Base-by-base conservation (phyloP, 805 yeast species). In the Ogataea pini region DNA sequence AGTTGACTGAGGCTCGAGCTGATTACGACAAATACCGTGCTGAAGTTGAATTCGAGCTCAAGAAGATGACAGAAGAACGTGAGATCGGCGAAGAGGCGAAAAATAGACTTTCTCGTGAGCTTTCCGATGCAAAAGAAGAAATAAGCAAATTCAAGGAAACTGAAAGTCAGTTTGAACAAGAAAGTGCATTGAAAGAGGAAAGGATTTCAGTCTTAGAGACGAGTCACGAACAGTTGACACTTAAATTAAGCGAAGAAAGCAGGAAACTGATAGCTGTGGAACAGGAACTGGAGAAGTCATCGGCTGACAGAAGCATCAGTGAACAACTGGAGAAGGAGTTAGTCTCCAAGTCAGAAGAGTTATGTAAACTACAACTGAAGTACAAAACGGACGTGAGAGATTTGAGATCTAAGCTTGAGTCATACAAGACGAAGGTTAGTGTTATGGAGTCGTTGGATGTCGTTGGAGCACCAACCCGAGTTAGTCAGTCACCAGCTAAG, bases 361-460 rank as follows among this genome's bases (percentile, higher is more conserved):
- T 47, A 7, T 19, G 25, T 19, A 36, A 41, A 8, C 20, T 51
- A 41, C 53, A 49, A 33, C 24, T 28, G n/a, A 56, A 55, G 37
- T 37, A 54, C 33, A 49, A 53, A 20, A 38, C 41, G 7, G 57
- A 58, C 17, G 42, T 46, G 5, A 32, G 49, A 31, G 50, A 49
- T 32, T 24, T 58, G 40, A 45, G 52, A 29, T 46, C 51, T 5
- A 55, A 49, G 25, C 24, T 57, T 19, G 62, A 58, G 45, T 48
- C 51, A 7, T 48, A 48, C 46, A 55, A 51, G 48, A 53, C 59
- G 18, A 58, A 50, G 40, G 25, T 51, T 38, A 44, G 36, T 10
- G 42, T 58, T 8, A 3, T 55, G 31, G 51, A 54, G 17, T 57
- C 60, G 19, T 19, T 51, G 24, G 55, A 46, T 13, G 28, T 39